A percentile compares a stretch with the other conserved stretches of the same genome.
These are phyloP conservation scores for Mrakia frigida DNA, from an alignment of 768 basidiomycete genomes.

Conservation along the genomic window DNA sequence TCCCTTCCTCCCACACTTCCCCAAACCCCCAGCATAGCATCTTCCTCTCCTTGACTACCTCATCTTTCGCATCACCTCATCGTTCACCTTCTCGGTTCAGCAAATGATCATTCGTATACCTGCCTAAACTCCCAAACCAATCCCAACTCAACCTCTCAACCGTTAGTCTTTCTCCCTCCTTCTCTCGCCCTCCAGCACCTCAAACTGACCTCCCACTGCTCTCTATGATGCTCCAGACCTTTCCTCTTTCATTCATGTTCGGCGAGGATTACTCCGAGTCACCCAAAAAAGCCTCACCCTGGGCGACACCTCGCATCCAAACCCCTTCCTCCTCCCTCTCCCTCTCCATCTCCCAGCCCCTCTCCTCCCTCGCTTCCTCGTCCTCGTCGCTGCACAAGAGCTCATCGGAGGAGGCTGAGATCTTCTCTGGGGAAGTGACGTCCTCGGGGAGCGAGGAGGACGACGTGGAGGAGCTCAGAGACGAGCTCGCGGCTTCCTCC, in stretches of 20 bases:
- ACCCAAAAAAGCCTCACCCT: slow-evolving; percentile 33
- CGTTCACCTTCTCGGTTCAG: neutral
- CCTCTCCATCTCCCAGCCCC: neutral
- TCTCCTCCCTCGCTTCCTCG: slow-evolving; percentile 7
- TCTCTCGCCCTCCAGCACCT: neutral
- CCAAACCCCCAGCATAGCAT: neutral
- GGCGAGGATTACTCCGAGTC: slow-evolving; percentile 36
- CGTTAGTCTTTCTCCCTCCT: neutral
- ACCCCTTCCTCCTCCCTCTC: slow-evolving; percentile 12
- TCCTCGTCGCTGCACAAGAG: neutral
- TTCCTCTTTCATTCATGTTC: slow-evolving; percentile 27
- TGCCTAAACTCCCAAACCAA: neutral
- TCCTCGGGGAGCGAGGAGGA: slow-evolving; percentile 13
- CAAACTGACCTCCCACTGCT: neutral
- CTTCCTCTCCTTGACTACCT: neutral
- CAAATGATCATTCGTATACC: neutral
- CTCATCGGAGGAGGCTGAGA: neutral
- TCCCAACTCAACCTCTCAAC: neutral
- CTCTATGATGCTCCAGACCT: neutral
- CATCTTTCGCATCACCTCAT: neutral
- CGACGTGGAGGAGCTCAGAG: neutral
- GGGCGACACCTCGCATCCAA: slow-evolving; percentile 15
- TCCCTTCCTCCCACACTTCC: neutral
- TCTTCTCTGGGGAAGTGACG: neutral
- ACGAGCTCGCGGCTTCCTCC: slow-evolving; percentile 20